A percentile compares a stretch with the other conserved stretches of the same genome.
Conservation (phyloP, 2,329 filamentous ascomycete species). For the Pseudodiploospora longispora region DNA sequence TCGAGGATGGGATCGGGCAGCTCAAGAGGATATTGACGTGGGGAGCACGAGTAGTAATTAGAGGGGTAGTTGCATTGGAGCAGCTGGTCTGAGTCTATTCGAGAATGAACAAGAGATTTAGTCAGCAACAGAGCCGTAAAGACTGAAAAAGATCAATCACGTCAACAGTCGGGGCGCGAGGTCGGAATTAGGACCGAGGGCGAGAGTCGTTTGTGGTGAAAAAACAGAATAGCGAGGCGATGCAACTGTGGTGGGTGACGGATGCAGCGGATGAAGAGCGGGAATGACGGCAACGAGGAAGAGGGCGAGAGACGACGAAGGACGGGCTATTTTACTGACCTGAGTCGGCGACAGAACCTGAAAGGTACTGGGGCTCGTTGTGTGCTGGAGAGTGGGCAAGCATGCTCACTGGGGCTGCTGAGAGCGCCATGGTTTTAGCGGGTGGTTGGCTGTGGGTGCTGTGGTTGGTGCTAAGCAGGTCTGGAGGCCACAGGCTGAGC, state of each 20-base stretch:
- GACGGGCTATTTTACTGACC: constrained; percentile 4
- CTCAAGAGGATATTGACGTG: constrained; percentile 41
- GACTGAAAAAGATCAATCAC: not conserved
- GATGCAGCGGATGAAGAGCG: constrained; percentile 1
- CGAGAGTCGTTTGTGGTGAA: too few species aligned
- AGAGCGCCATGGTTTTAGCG: constrained; percentile 5
- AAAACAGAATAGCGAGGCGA: too few species aligned
- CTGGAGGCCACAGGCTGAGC: not conserved
- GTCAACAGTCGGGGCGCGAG: not conserved
- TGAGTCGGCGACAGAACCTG: constrained; percentile 1
- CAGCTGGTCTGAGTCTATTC: constrained; percentile 6
- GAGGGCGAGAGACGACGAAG: constrained; percentile 1
- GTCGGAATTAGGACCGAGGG: too few species aligned
- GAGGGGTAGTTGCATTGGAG: not conserved
- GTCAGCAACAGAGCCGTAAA: not conserved
- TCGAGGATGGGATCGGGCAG: constrained; percentile 43
- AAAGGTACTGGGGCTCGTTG: constrained; percentile 1
- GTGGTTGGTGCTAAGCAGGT: constrained; percentile 1
- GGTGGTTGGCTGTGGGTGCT: constrained; percentile 1
- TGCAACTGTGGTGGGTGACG: not conserved
- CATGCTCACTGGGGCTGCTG: constrained; percentile 7
- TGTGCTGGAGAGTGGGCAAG: constrained; percentile 2
- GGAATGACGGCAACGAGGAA: constrained; percentile 1
- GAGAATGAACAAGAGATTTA: not conserved
- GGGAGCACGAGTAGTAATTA: constrained; percentile 29